Conservation (phyloP, 495 filamentous ascomycete genomes). For the Aspergillus cristatus region DNA sequence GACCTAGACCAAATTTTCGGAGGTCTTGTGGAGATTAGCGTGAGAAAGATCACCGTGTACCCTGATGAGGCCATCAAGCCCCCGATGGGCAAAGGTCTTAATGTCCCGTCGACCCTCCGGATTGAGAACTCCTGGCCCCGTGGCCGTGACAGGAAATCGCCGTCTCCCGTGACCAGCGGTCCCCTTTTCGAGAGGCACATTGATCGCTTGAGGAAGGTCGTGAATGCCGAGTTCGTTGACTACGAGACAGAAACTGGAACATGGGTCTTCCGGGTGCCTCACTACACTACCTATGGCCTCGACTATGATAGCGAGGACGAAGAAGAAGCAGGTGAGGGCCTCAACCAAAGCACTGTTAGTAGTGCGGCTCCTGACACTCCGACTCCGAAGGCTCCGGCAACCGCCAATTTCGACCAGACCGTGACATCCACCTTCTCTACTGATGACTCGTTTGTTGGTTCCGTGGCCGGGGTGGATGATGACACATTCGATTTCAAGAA, state of each 20-base stretch:
- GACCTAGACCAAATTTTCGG: constrained; percentile 63
- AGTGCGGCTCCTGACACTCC: constrained; percentile 52
- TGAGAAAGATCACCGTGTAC: constrained; percentile 80
- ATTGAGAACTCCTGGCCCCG: constrained; percentile 90
- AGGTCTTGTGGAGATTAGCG: constrained; percentile 60
- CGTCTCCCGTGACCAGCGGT: constrained; percentile 44
- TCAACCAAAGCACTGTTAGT: constrained; percentile 47
- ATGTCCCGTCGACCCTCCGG: constrained; percentile 76
- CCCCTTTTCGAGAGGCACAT: constrained; percentile 68
- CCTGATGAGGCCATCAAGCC: constrained; percentile 67
- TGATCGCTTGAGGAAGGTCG: constrained; percentile 64
- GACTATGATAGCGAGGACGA: constrained; percentile 76
- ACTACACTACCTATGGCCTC: constrained; percentile 93
- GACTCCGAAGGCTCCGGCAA: constrained; percentile 40
- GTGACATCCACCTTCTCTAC: constrained; percentile 39
- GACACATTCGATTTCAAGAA: constrained; percentile 80
- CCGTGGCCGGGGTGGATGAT: constrained; percentile 50
- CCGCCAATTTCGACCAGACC: constrained; percentile 21
- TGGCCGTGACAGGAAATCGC: constrained; percentile 47
- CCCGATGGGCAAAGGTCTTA: constrained; percentile 72
- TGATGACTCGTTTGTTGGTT: constrained; percentile 39
- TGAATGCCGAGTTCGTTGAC: constrained; percentile 67
- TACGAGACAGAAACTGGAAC: constrained; percentile 72
- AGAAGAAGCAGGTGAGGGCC: constrained; percentile 39
- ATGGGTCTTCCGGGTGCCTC: constrained; percentile 86